phyloP scores from a whole-genome alignment of 2,329 filamentous ascomycete species.

The Dactylellina haptotyla region DNA sequence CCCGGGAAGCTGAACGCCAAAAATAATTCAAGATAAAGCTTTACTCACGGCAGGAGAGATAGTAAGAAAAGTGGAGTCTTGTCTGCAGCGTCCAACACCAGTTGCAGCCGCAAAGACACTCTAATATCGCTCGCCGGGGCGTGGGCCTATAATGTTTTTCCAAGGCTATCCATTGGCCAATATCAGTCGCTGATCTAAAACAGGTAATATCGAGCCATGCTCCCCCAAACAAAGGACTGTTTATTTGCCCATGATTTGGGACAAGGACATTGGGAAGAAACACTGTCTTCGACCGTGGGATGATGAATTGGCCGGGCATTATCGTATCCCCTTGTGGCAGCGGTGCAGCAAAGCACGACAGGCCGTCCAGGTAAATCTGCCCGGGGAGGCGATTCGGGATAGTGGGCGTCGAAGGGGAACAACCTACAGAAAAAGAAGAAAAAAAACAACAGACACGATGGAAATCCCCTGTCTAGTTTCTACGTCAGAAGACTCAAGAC shows the following conservation, averaged over 20 bases:
- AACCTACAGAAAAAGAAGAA: slow-evolving; percentile 45
- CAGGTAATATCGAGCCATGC: slow-evolving; percentile 47
- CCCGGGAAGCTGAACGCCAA: slow-evolving; percentile 5
- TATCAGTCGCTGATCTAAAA: slow-evolving; percentile 55
- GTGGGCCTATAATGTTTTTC: slow-evolving; percentile 53
- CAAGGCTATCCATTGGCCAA: slow-evolving; percentile 53
- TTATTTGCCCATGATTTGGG: slow-evolving; percentile 21
- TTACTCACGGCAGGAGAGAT: slow-evolving; percentile 49
- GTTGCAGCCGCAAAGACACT: slow-evolving; percentile 47
- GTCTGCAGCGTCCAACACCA: slow-evolving; percentile 32
- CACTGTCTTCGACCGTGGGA: slow-evolving; percentile 13
- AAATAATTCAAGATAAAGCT: slow-evolving; percentile 47
- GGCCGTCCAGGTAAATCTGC: slow-evolving; percentile 22
- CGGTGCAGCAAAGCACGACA: slow-evolving; percentile 22
- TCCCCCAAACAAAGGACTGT: slow-evolving; percentile 33
- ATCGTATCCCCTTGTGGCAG: slow-evolving; percentile 13
- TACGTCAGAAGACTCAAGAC: slow-evolving; percentile 50
- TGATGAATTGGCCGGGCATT: slow-evolving; percentile 48
- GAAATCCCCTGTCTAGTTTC: slow-evolving; percentile 47
- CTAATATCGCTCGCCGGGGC: slow-evolving; percentile 45
- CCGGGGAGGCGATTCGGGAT: slow-evolving; percentile 37
- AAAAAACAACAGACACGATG: neutral
- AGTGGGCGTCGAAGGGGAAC: slow-evolving; percentile 43
- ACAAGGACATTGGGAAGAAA: neutral
- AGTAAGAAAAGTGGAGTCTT: slow-evolving; percentile 2